A percentile compares a stretch with the other conserved stretches of the same genome.
phyloP scores from a whole-genome alignment of 257 asterid genomes.

The Capsicum chinense region DNA sequence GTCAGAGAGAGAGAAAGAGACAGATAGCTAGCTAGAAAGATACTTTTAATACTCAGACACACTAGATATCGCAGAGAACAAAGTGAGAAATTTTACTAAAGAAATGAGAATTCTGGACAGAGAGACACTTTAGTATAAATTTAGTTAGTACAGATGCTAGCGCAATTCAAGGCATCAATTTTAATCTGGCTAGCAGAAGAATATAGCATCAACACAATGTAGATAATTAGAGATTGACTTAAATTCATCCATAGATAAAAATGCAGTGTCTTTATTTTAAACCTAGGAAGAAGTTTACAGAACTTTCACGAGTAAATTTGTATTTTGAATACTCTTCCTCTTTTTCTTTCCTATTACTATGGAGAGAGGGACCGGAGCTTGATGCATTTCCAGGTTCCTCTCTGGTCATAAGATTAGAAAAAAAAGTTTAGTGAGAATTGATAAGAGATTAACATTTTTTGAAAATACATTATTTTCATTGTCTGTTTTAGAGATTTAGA shows the following conservation, averaged over 20 bases:
- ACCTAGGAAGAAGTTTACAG: neutral
- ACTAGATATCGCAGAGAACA: no score
- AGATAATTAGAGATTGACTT: neutral
- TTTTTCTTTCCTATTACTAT: neutral
- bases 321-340: neutral
- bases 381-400: conserved; percentile 2
- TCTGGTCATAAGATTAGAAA: neutral
- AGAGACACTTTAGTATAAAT: no score
- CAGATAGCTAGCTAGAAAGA: no score
- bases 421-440: neutral
- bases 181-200: neutral
- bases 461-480: neutral
- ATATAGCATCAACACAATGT: neutral
- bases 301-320: conserved; percentile 6
- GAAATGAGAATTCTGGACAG: no score
- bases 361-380: neutral
- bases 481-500: conserved; percentile 24
- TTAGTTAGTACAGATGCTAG: neutral
- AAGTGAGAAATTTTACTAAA: no score
- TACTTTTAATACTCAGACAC: no score
- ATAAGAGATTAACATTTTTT: neutral
- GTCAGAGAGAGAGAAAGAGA: no score
- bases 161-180: neutral
- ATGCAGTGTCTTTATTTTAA: neutral
- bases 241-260: neutral